Evolutionary conservation across 257 asterid genomes (phyloP).

Genomic region (Fraxinus anomala): DNA sequence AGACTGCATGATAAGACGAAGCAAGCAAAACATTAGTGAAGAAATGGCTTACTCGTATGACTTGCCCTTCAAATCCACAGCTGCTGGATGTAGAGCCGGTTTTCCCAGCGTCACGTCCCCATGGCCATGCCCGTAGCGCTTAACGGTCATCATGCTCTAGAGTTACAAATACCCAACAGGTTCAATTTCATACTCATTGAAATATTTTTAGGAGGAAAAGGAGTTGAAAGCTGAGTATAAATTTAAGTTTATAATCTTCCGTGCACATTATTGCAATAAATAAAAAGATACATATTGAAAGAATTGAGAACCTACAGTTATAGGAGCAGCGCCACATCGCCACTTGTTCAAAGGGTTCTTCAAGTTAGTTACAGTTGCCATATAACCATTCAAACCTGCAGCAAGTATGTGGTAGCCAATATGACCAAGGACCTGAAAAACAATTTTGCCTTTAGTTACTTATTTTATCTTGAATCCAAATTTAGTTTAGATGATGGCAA

Average conservation of each 20-base stretch:
- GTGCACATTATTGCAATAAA: not conserved
- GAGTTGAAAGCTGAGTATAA: not conserved
- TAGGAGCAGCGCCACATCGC: slow-evolving; percentile 98
- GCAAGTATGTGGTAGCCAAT: slow-evolving; percentile 81
- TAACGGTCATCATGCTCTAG: slow-evolving; percentile 94
- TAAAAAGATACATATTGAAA: not conserved
- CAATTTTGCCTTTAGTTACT: slow-evolving; percentile 10
- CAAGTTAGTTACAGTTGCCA: slow-evolving; percentile 87
- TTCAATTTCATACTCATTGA: not conserved
- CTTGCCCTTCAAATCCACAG: slow-evolving; percentile 93
- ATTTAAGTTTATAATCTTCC: not conserved
- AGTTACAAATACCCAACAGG: slow-evolving; percentile 18
- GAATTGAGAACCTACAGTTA: slow-evolving; percentile 54
- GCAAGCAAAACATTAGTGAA: not conserved
- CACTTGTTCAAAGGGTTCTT: slow-evolving; percentile 91
- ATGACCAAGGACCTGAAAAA: slow-evolving; percentile 84
- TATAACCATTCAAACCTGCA: slow-evolving; percentile 89
- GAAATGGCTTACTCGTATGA: slow-evolving; percentile 68
- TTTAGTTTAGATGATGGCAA: not conserved
- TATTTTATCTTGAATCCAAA: slow-evolving; percentile 21
- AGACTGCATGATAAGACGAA: not conserved
- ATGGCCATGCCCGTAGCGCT: slow-evolving; percentile 80
- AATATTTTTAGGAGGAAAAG: not conserved
- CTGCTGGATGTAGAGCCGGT: slow-evolving; percentile 93
- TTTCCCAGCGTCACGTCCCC: slow-evolving; percentile 64